Conservation (phyloP, 257 asterid species). For the Solanum dulcamara region DNA sequence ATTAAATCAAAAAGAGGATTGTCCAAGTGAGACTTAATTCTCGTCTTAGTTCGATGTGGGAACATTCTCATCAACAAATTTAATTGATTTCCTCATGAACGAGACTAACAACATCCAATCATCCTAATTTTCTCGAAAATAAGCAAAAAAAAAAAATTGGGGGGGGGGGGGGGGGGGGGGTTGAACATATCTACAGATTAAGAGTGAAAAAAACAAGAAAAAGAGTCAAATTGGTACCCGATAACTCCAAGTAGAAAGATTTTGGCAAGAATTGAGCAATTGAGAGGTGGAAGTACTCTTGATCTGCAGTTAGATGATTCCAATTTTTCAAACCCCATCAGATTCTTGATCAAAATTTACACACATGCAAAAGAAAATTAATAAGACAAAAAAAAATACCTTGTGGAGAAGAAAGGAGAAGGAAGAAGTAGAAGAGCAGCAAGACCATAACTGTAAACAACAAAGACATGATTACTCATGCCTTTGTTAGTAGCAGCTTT, state of each 20-base stretch:
- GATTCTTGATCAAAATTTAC: background rate
- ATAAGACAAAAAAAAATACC: slow-evolving; percentile 12
- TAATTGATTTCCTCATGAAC: background rate
- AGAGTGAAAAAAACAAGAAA: background rate
- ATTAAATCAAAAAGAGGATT: too few species aligned
- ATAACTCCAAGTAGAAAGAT: slow-evolving; percentile 58
- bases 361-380: background rate
- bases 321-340: background rate
- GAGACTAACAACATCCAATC: background rate
- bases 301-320: slow-evolving; percentile 28
- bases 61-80: background rate
- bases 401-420: slow-evolving; percentile 44
- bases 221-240: slow-evolving; percentile 32
- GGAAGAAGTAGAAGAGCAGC: slow-evolving; percentile 70
- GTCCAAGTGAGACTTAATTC: background rate
- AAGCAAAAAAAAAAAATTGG: too few species aligned
- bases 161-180: too few species aligned
- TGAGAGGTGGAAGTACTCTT: slow-evolving; percentile 41
- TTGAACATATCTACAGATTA: background rate
- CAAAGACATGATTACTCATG: slow-evolving; percentile 74
- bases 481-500: slow-evolving; percentile 53
- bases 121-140: background rate
- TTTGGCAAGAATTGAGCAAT: slow-evolving; percentile 33
- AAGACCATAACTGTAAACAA: slow-evolving; percentile 62
- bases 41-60: background rate